Evolutionary conservation across 352 stramenopile genomes (phyloP).

Genomic region (Thalassiosira exigua): DNA sequence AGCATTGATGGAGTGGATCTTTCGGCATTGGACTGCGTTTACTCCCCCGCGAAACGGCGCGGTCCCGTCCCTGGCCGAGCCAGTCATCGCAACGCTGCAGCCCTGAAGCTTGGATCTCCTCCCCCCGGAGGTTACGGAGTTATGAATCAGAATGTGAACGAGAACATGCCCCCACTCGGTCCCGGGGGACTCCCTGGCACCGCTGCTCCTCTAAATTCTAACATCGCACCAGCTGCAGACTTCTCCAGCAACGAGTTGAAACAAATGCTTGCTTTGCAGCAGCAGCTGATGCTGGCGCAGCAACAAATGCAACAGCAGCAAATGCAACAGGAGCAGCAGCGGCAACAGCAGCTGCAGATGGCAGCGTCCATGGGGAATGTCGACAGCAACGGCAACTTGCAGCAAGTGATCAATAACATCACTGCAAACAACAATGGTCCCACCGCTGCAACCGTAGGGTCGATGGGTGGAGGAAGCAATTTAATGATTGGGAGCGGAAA

Average conservation of each 20-base stretch:
- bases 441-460: not conserved
- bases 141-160: not conserved
- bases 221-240: no score
- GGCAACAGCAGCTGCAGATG: constrained; percentile 42
- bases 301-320: constrained; percentile 41
- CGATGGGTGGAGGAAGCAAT: constrained; percentile 6
- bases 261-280: constrained; percentile 30
- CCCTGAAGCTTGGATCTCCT: no score
- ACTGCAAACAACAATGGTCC: constrained; percentile 14
- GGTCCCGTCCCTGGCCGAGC: constrained; percentile 73
- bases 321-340: constrained; percentile 42
- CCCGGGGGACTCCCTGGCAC: not conserved
- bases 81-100: not conserved
- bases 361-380: constrained; percentile 11
- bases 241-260: constrained; percentile 44
- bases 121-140: no score
- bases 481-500: no score
- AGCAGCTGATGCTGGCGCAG: constrained; percentile 41
- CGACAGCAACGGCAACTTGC: constrained; percentile 52
- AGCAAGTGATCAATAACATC: constrained; percentile 56
- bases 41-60: constrained; percentile 77
- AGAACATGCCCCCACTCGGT: not conserved
- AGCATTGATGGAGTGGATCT: constrained; percentile 73
- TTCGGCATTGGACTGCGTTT: constrained; percentile 70
- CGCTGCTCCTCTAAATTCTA: no score